Conservation (phyloP, 441 rosid genomes). For the Monsonia emarginata region DNA sequence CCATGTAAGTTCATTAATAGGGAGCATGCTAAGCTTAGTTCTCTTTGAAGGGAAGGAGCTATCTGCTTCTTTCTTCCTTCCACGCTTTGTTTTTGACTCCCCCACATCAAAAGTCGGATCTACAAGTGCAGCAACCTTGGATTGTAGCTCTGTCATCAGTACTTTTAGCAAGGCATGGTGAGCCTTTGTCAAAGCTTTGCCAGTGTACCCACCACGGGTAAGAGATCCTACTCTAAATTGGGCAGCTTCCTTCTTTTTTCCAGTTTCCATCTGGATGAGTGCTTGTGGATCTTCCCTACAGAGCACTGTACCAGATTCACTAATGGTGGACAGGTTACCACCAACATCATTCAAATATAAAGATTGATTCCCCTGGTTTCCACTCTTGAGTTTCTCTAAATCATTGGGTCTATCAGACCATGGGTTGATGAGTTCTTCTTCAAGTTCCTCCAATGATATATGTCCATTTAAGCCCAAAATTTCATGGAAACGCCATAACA, state of each 20-base stretch:
- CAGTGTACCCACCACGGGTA: conserved; percentile 32
- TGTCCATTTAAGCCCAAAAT: conserved; percentile 58
- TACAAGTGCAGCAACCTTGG: conserved; percentile 77
- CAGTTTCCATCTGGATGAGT: conserved; percentile 35
- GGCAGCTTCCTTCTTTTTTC: conserved; percentile 30
- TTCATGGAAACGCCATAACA: conserved; percentile 65
- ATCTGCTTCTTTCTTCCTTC: conserved; percentile 75
- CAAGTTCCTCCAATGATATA: conserved; percentile 47
- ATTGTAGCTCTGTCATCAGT: conserved; percentile 74
- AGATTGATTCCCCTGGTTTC: conserved; percentile 29
- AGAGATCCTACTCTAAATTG: conserved; percentile 29
- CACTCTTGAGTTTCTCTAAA: conserved; percentile 28
- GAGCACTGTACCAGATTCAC: conserved; percentile 24
- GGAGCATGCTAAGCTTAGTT: conserved; percentile 63
- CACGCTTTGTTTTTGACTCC: conserved; percentile 68
- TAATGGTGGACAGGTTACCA: conserved; percentile 22
- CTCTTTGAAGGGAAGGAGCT: conserved; percentile 43
- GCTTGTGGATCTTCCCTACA: conserved; percentile 29
- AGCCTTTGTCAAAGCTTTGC: conserved; percentile 49
- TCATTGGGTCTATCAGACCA: conserved; percentile 35
- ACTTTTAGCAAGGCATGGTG: conserved; percentile 61
- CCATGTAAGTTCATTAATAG: conserved; percentile 88
- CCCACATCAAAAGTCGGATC: conserved; percentile 89
- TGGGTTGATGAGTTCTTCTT: conserved; percentile 68
- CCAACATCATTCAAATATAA: conserved; percentile 24